Conservation (phyloP, 176 grass and related monocot species). For the Guadua angustifolia region DNA sequence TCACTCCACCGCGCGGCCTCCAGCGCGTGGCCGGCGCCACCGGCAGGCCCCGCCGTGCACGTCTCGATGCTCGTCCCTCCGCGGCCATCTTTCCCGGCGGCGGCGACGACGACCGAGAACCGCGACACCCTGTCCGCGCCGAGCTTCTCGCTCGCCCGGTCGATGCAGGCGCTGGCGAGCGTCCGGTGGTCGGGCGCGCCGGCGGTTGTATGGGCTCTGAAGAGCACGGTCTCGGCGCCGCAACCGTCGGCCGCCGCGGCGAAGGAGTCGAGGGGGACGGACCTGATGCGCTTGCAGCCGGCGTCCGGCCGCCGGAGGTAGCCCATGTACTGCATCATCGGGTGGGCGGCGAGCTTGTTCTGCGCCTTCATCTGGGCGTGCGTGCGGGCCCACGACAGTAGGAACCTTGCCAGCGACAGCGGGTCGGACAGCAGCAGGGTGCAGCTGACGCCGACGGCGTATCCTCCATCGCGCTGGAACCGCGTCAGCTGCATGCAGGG, state of each 20-base stretch:
- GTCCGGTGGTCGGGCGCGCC: conserved; percentile 6
- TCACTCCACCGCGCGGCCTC: conserved; percentile 53
- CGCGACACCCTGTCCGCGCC: not conserved
- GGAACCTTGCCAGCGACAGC: conserved; percentile 59
- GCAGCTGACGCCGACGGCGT: conserved; percentile 75
- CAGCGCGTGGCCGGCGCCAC: not conserved
- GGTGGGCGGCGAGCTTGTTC: conserved; percentile 21
- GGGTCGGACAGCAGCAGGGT: conserved; percentile 72
- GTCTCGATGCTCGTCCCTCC: conserved; percentile 47
- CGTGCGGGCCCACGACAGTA: conserved; percentile 65
- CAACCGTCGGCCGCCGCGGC: not conserved
- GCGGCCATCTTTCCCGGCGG: not conserved
- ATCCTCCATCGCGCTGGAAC: conserved; percentile 67
- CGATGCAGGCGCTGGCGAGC: conserved; percentile 53
- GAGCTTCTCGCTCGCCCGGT: conserved; percentile 32
- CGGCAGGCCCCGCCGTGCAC: not conserved
- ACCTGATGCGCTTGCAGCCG: conserved; percentile 42
- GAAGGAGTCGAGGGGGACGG: conserved; percentile 51
- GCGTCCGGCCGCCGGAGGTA: conserved; percentile 57
- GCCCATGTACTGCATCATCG: conserved; percentile 66
- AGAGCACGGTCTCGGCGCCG: conserved; percentile 39
- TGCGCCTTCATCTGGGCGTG: conserved; percentile 53
- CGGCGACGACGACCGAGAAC: conserved; percentile 47
- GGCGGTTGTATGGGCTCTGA: conserved; percentile 12
- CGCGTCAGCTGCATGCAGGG: conserved; percentile 59